Conservation (phyloP, 495 filamentous ascomycete genomes). For the Amniculicola lignicola region DNA sequence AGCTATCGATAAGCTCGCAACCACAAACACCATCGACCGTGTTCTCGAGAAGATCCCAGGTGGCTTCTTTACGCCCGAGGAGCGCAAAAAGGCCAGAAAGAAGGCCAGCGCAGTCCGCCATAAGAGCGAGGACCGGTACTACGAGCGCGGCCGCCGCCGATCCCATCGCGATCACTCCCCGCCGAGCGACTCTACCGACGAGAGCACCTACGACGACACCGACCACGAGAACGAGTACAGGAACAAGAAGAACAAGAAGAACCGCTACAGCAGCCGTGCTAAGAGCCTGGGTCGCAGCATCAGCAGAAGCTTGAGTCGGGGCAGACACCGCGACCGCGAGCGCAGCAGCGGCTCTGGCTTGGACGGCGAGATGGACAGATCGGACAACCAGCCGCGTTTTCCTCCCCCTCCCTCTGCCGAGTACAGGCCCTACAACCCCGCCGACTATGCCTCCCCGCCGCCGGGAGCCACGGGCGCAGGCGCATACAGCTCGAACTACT, state of each 20-base stretch:
- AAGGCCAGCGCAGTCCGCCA: neutral
- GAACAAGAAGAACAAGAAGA: constrained; percentile 10
- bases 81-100: constrained; percentile 17
- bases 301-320: constrained; percentile 16
- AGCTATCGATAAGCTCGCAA: constrained; percentile 34
- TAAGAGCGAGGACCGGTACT: constrained; percentile 17
- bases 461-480: constrained; percentile 9
- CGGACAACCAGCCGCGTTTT: constrained; percentile 13
- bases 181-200: constrained; percentile 26
- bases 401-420: constrained; percentile 22
- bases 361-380: constrained; percentile 19
- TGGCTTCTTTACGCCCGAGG: constrained; percentile 38
- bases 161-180: constrained; percentile 23
- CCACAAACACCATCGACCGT: constrained; percentile 41
- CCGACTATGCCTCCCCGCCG: constrained; percentile 26
- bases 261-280: no score
- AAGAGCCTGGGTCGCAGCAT: constrained; percentile 26
- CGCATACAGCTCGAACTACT: neutral
- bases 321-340: constrained; percentile 11
- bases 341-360: constrained; percentile 13
- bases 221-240: constrained; percentile 24
- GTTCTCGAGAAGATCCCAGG: constrained; percentile 41
- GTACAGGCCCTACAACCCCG: constrained; percentile 36
- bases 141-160: constrained; percentile 13
- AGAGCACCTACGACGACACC: constrained; percentile 29